These are phyloP conservation scores for Marchantia polymorpha DNA, from an alignment of 225 moss, liverwort and hornwort genomes.

Conservation along the genomic window DNA sequence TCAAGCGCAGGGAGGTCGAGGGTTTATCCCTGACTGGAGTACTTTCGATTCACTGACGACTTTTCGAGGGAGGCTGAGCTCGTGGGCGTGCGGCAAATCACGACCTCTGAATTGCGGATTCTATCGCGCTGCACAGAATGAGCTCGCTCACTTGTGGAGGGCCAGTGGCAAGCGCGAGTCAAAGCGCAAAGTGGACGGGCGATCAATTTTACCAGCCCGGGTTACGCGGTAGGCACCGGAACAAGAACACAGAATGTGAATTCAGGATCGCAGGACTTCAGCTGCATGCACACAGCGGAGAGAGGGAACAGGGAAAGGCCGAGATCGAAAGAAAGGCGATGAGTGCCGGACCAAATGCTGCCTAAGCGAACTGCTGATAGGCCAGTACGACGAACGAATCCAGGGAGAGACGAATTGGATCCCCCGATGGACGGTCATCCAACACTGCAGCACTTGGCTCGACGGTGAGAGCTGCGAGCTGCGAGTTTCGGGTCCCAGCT, in stretches of 20 bases:
- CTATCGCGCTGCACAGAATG: not conserved
- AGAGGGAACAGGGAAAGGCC: not conserved
- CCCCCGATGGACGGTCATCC: slow-evolving; percentile 5
- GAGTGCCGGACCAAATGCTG: not conserved
- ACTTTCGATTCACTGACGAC: not conserved
- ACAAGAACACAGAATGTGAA: not conserved
- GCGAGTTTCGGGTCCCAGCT: slow-evolving; percentile 4
- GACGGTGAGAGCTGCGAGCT: not conserved
- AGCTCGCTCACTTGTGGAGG: not conserved
- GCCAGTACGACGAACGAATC: not conserved
- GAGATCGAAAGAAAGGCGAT: slow-evolving; percentile 17
- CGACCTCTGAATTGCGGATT: slow-evolving; percentile 6
- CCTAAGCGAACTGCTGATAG: not conserved
- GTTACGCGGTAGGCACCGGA: not conserved
- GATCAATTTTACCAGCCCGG: not conserved
- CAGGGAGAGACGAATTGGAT: slow-evolving; percentile 1
- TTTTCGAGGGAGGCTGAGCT: not conserved
- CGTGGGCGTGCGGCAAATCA: not conserved
- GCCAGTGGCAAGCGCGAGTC: not conserved
- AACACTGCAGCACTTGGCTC: not conserved
- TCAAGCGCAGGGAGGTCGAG: not conserved
- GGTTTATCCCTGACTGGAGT: no score
- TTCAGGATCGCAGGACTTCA: not conserved
- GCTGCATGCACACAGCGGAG: not conserved
- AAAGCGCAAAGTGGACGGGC: not conserved